Evolutionary conservation across 2,329 filamentous ascomycete species (phyloP).

Genomic region (Fusarium sambucinum): DNA sequence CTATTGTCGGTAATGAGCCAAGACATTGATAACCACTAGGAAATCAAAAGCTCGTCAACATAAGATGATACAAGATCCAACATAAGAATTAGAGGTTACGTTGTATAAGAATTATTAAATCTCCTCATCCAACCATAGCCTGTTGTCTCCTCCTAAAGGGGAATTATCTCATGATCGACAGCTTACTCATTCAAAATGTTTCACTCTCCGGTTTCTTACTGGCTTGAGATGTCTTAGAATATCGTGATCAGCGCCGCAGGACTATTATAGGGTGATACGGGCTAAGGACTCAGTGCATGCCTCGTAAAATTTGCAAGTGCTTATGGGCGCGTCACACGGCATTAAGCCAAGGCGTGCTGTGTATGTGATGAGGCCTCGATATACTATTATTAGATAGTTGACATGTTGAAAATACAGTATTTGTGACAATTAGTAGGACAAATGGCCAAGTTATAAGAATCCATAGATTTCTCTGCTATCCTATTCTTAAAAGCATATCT

Average conservation of each 20-base stretch:
- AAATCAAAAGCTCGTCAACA: not conserved
- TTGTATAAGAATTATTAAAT: constrained; percentile 2
- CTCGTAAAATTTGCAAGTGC: constrained; percentile 24
- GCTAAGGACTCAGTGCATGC: not conserved
- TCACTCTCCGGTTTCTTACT: not conserved
- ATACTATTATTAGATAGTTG: constrained; percentile 28
- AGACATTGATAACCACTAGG: not conserved
- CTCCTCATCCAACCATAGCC: constrained; percentile 17
- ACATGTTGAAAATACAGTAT: not conserved
- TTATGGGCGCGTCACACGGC: constrained; percentile 26
- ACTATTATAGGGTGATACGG: constrained; percentile 4
- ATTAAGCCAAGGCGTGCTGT: not conserved
- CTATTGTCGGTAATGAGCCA: not conserved
- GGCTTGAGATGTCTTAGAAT: not conserved
- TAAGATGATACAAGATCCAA: constrained; percentile 15
- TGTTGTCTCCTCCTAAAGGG: not conserved
- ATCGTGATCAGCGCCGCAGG: constrained; percentile 8
- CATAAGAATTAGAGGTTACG: constrained; percentile 10
- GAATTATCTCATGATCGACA: constrained; percentile 23
- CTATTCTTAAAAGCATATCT: not conserved
- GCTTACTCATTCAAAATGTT: constrained; percentile 5
- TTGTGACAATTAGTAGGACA: not conserved
- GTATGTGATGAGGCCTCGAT: not conserved
- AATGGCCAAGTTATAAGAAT: constrained; percentile 2
- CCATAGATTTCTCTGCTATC: accelerated